phyloP scores from a whole-genome alignment of 2,329 filamentous ascomycete genomes.

The Phaeosphaeriaceae sp. region DNA sequence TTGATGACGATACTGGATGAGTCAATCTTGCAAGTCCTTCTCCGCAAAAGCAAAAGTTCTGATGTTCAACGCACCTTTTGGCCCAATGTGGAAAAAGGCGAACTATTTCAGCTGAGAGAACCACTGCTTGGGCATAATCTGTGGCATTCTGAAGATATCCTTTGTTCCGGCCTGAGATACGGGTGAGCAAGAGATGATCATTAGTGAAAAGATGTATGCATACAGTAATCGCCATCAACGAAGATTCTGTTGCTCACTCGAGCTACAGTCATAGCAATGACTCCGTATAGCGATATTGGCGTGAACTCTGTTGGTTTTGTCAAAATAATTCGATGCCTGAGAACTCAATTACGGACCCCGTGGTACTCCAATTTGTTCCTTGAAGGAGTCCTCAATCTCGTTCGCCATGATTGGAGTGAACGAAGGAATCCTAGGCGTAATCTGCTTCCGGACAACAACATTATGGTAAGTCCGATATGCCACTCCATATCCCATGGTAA shows the following conservation, averaged over 20 bases:
- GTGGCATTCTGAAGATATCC: neutral
- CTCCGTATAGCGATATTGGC: neutral
- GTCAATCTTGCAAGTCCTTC: neutral
- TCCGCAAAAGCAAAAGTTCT: neutral
- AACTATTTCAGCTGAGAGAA: neutral
- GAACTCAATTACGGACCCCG: neutral
- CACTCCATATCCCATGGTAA: neutral
- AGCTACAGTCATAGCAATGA: neutral
- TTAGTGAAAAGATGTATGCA: neutral
- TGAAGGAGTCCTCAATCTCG: neutral
- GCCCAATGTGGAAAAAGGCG: neutral
- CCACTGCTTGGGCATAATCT: neutral
- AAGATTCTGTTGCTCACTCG: neutral
- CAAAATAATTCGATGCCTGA: neutral
- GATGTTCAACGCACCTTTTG: neutral
- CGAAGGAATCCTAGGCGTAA: neutral
- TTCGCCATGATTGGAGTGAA: neutral
- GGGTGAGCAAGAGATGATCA: neutral
- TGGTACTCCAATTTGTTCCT: neutral
- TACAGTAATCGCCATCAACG: neutral
- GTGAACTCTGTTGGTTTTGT: neutral
- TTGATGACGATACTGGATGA: neutral
- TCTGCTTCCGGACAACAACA: neutral
- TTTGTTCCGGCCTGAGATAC: neutral
- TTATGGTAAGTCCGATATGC: neutral